Conservation (phyloP, 2,329 filamentous ascomycete genomes). For the Aspergillus novoparasiticus region DNA sequence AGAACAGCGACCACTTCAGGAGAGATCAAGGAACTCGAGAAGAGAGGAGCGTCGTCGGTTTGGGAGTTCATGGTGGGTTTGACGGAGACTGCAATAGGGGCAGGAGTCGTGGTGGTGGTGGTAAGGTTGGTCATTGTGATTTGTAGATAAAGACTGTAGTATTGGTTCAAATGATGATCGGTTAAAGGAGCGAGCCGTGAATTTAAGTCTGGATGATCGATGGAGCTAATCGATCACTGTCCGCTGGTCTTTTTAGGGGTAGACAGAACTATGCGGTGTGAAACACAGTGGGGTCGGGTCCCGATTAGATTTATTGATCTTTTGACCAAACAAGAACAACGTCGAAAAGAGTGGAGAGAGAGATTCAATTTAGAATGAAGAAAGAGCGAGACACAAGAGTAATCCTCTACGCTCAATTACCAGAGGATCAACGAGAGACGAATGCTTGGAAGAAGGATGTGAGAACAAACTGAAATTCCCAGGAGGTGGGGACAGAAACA, state of each 20-base stretch:
- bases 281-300: neutral
- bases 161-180: neutral
- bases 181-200: neutral
- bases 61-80: constrained; percentile 23
- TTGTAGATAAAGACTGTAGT: neutral
- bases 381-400: neutral
- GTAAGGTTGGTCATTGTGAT: constrained; percentile 19
- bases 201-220: neutral
- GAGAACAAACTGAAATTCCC: neutral
- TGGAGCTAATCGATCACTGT: neutral
- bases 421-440: neutral
- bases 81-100: constrained; percentile 14
- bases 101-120: constrained; percentile 18
- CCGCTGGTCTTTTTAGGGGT: neutral
- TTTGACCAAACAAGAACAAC: neutral
- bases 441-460: neutral
- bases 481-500: neutral
- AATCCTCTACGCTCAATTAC: neutral
- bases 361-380: neutral
- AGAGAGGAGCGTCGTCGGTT: constrained; percentile 63
- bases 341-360: neutral
- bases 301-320: neutral
- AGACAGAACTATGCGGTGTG: neutral
- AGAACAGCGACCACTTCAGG: constrained; percentile 71
- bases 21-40: constrained; percentile 76